Base-by-base conservation (phyloP, 2,329 filamentous ascomycete species). In the Alternaria gaisen region DNA sequence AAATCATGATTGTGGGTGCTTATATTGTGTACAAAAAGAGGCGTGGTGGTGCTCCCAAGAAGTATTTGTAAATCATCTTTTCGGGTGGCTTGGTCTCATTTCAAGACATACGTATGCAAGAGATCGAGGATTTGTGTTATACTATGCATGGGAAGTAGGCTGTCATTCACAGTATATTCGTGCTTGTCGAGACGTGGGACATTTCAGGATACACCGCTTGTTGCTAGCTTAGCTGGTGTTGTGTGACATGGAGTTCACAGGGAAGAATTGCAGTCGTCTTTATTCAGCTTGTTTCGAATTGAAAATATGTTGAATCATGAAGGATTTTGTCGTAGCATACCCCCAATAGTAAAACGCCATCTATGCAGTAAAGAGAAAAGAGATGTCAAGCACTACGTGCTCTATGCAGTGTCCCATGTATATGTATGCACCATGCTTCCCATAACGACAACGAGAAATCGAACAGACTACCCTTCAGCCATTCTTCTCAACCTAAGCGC, bases 11-110 rank as follows among this genome's bases (percentile, higher is more conserved):
- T 32, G 87, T 87, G 0, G 87, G 80, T 2, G 86, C 84, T 1
- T 97, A 94, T 75, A 78, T 92, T 38, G 76, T 89, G 60, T 97
- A 97, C 81, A 97, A 97, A 86, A 86, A 88, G 70, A 89, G 90
- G 74, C 87, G 90, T 80, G 84, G 87, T 40, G 88, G 84, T 65
- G 87, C 88, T 78, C 92, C 92, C n/a, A 97, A 97, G 85, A 97
- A 97, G 82, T 97, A 93, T 79, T 81, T 97, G 76, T 97, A 66
- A 14, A 40, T 2, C 16, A 26, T 16, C 24, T 6, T 2, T 12
- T 11, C 14, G 10, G 8, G 32, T 26, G 24, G 30, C 40, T 20
- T 30, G 5, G 3, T 38, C 4, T 42, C 7, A 12, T 10, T 22
- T 8, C 9, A 26, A 32, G 20, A 18, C 2, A 14, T n/a, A 34